phyloP scores from a whole-genome alignment of 2,329 filamentous ascomycete species.

The Aureobasidium namibiae region DNA sequence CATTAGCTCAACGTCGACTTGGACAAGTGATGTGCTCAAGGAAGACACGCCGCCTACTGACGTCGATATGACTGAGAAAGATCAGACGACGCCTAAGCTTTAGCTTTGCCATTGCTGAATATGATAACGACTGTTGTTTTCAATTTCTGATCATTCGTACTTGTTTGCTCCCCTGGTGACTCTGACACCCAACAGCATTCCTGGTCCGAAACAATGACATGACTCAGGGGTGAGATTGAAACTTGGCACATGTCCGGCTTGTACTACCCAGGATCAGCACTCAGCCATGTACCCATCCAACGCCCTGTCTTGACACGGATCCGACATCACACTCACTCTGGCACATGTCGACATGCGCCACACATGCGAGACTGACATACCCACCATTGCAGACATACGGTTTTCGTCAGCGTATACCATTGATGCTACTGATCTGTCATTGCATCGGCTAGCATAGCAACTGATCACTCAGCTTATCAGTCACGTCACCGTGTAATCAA shows the following conservation, averaged over 20 bases:
- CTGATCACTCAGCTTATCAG: too few relatives aligned
- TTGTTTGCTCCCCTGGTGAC: neutral
- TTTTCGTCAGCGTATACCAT: neutral
- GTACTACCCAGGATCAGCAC: neutral
- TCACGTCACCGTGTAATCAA: neutral
- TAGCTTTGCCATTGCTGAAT: neutral
- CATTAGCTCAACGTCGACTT: conserved; percentile 11
- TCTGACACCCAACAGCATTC: neutral
- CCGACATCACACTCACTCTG: neutral
- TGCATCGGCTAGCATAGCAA: too few relatives aligned
- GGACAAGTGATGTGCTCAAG: conserved; percentile 14
- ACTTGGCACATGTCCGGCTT: neutral
- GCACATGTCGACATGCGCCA: neutral
- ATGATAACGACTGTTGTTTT: conserved; percentile 1
- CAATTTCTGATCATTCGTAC: neutral
- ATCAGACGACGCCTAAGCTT: neutral
- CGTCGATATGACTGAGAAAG: conserved; percentile 10
- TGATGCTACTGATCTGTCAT: too few relatives aligned
- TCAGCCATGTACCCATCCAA: neutral
- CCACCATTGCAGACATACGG: too few relatives aligned
- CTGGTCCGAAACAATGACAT: neutral
- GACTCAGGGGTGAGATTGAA: neutral
- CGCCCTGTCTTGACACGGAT: neutral
- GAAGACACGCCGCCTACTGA: conserved; percentile 16
- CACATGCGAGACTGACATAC: too few relatives aligned